These are phyloP conservation scores for Macrolepiota albuminosa DNA, from an alignment of 768 basidiomycete species.

Conservation along the genomic window DNA sequence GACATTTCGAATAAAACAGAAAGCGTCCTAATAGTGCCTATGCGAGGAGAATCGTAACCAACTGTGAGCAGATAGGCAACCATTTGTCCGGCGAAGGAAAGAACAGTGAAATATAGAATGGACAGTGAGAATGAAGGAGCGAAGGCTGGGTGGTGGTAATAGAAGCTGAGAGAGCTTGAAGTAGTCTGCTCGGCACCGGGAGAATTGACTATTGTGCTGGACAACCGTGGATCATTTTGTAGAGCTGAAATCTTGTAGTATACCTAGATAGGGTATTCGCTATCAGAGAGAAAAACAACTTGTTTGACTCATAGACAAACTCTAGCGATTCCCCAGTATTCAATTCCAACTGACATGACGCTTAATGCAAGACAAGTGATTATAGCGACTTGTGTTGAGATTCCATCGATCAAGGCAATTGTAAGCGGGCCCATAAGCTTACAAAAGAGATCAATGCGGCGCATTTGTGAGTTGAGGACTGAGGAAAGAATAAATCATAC, in stretches of 20 bases:
- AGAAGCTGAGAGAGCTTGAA: constrained; percentile 12
- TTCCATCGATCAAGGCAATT: constrained; percentile 21
- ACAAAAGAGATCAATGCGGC: constrained; percentile 26
- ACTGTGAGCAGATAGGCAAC: constrained; percentile 21
- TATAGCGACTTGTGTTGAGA: constrained; percentile 19
- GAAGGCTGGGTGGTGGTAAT: constrained; percentile 18
- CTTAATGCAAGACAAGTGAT: constrained; percentile 15
- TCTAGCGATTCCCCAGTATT: constrained; percentile 22
- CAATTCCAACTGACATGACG: constrained; percentile 16
- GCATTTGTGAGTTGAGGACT: constrained; percentile 25
- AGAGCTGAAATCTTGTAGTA: constrained; percentile 2
- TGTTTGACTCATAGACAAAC: constrained; percentile 6
- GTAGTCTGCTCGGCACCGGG: neutral
- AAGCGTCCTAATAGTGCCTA: constrained; percentile 18
- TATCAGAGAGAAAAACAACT: neutral
- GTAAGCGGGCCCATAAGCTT: constrained; percentile 21
- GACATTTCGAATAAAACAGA: constrained; percentile 22
- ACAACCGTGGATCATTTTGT: neutral
- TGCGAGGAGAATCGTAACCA: constrained; percentile 18
- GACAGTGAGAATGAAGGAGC: constrained; percentile 20
- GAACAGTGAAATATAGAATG: constrained; percentile 26
- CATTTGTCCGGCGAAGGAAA: constrained; percentile 25
- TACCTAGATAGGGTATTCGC: neutral
- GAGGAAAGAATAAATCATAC: neutral
- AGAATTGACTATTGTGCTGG: neutral